Conservation (phyloP, 495 filamentous ascomycete species). For the Aspergillus taichungensis region DNA sequence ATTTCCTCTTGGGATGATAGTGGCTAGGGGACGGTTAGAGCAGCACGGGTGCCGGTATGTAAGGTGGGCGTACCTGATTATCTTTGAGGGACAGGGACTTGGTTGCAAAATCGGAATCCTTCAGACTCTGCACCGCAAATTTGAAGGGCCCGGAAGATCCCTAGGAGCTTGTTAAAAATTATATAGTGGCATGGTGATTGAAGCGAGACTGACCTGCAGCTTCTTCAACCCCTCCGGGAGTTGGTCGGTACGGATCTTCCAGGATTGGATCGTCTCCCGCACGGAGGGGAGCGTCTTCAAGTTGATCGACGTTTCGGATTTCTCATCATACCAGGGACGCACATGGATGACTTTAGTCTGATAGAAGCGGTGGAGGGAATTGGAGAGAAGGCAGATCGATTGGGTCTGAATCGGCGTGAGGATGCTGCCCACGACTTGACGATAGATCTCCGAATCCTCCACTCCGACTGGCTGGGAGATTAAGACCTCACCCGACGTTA, state of each 20-base stretch:
- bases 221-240: conserved; percentile 36
- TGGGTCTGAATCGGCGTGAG: conserved; percentile 64
- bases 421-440: conserved; percentile 60
- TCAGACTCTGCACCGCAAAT: conserved; percentile 47
- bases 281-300: conserved; percentile 54
- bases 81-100: conserved; percentile 48
- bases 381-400: conserved; percentile 65
- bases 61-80: conserved; percentile 21
- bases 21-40: conserved; percentile 13
- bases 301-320: conserved; percentile 52
- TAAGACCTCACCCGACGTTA: conserved; percentile 66
- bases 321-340: conserved; percentile 78
- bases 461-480: conserved; percentile 74
- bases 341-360: conserved; percentile 65
- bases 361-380: conserved; percentile 72
- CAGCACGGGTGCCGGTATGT: background rate
- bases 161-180: conserved; percentile 9
- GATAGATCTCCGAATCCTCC: conserved; percentile 71
- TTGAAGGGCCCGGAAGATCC: conserved; percentile 28
- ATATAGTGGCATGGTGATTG: background rate
- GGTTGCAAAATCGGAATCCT: conserved; percentile 54
- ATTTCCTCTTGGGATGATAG: conserved; percentile 59
- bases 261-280: conserved; percentile 54
- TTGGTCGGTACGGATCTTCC: conserved; percentile 57
- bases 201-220: conserved; percentile 21